phyloP scores from a whole-genome alignment of 306 rosid species.

The Gastrolobium villosum region DNA sequence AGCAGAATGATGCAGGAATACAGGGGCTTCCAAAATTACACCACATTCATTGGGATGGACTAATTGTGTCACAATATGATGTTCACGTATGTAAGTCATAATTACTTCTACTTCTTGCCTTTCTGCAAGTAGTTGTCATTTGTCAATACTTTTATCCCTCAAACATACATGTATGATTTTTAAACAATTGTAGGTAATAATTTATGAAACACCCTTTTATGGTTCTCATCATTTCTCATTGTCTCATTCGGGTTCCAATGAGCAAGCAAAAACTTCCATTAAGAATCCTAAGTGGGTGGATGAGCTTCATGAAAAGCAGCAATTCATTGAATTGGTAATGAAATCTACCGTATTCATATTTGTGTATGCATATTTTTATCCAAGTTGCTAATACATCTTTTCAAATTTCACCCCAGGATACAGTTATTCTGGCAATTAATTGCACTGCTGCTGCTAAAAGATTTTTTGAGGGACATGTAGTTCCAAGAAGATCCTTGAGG shows the following conservation, averaged over 20 bases:
- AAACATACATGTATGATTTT: conserved; percentile 39
- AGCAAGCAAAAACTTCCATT: conserved; percentile 57
- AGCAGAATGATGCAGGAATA: conserved; percentile 55
- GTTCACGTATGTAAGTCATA: conserved; percentile 98
- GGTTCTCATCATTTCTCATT: conserved; percentile 83
- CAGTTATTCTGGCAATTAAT: conserved; percentile 81
- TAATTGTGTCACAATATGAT: conserved; percentile 66
- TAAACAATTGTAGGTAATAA: conserved; percentile 66
- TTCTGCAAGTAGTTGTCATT: conserved; percentile 39
- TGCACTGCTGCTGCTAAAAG: conserved; percentile 69
- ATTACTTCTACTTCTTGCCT: conserved; percentile 49
- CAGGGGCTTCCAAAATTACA: conserved; percentile 75
- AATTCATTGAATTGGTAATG: conserved; percentile 74
- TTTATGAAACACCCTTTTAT: conserved; percentile 78
- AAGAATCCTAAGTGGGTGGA: conserved; percentile 86
- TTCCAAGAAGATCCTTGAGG: conserved; percentile 57
- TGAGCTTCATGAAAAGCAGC: conserved; percentile 70
- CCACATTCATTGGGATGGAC: conserved; percentile 87
- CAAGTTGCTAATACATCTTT: conserved; percentile 43
- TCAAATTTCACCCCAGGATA: conserved; percentile 64
- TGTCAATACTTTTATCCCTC: conserved; percentile 43
- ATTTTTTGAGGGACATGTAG: conserved; percentile 55
- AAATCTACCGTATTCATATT: conserved; percentile 46
- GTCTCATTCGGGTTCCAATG: conserved; percentile 54
- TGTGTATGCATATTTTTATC: conserved; percentile 35